A percentile compares a stretch with the other conserved stretches of the same genome.
phyloP scores from a whole-genome alignment of 1,284 basidiomycete species.

The Malassezia cuniculi region DNA sequence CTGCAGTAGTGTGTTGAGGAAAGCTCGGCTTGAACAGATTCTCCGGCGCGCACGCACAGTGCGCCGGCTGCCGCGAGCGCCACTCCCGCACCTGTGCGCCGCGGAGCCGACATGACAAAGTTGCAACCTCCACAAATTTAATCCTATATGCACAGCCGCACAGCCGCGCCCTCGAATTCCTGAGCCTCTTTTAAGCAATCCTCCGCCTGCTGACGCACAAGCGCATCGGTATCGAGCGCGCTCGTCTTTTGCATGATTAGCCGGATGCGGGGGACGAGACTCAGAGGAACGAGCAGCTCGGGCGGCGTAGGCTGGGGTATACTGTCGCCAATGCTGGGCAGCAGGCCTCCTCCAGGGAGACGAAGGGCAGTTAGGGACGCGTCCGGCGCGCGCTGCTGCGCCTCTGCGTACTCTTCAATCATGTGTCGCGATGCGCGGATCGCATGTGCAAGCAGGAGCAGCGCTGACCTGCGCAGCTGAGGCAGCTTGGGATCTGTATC shows the following conservation, averaged over 20 bases:
- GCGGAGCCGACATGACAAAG: too few relatives aligned
- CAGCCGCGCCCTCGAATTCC: conserved; percentile 10
- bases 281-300: conserved; percentile 16
- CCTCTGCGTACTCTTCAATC: conserved; percentile 14
- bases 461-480: conserved; percentile 31
- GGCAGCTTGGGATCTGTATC: conserved; percentile 24
- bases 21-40: background rate
- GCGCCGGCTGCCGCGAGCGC: too few relatives aligned
- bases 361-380: conserved; percentile 17
- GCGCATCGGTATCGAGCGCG: conserved; percentile 17
- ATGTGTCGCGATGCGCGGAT: conserved; percentile 23
- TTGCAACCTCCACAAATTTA: too few relatives aligned
- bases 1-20: conserved; percentile 4
- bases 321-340: conserved; percentile 11
- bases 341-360: conserved; percentile 21
- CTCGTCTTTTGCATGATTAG: conserved; percentile 11
- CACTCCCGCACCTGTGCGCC: too few relatives aligned
- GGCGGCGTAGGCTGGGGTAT: background rate
- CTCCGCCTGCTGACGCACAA: conserved; percentile 26
- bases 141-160: too few relatives aligned
- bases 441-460: conserved; percentile 28
- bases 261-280: conserved; percentile 9
- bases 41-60: background rate
- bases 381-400: background rate
- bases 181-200: conserved; percentile 19